phyloP scores from a whole-genome alignment of 2,329 filamentous ascomycete genomes.

The Exophiala dermatitidis region DNA sequence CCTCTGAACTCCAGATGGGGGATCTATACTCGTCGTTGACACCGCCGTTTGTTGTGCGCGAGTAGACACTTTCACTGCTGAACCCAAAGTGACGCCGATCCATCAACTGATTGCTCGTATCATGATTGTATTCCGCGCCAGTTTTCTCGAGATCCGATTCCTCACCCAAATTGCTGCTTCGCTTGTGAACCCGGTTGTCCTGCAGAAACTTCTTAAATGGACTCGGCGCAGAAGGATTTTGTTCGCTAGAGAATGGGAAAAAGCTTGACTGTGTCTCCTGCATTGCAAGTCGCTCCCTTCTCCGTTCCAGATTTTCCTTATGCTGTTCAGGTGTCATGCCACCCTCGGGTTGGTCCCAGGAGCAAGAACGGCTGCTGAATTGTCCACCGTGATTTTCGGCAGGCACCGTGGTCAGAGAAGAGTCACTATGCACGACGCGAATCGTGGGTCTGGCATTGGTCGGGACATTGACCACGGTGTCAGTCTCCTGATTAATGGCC shows the following conservation, averaged over 20 bases:
- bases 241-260: constrained; percentile 19
- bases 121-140: constrained; percentile 8
- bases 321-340: constrained; percentile 1
- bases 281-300: constrained; percentile 8
- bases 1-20: constrained; percentile 16
- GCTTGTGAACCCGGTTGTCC: constrained; percentile 6
- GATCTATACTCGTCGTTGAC: constrained; percentile 23
- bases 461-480: not conserved
- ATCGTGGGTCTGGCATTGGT: constrained; percentile 9
- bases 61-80: constrained; percentile 39
- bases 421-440: constrained; percentile 15
- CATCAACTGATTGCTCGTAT: constrained; percentile 4
- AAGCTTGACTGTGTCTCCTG: constrained; percentile 22
- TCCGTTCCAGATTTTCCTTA: constrained; percentile 6
- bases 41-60: constrained; percentile 35
- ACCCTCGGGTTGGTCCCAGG: constrained; percentile 4
- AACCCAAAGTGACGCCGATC: constrained; percentile 12
- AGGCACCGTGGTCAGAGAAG: constrained; percentile 6
- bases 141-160: constrained; percentile 1
- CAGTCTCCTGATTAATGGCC: constrained; percentile 6
- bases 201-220: constrained; percentile 19
- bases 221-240: constrained; percentile 14
- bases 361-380: constrained; percentile 6
- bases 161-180: not conserved
- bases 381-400: constrained; percentile 2